Percentiles rank a stretch among this genome's conserved stretches.
Evolutionary conservation across 148 eudicot genomes (phyloP).

Genomic region (Camellia granthamiana): DNA sequence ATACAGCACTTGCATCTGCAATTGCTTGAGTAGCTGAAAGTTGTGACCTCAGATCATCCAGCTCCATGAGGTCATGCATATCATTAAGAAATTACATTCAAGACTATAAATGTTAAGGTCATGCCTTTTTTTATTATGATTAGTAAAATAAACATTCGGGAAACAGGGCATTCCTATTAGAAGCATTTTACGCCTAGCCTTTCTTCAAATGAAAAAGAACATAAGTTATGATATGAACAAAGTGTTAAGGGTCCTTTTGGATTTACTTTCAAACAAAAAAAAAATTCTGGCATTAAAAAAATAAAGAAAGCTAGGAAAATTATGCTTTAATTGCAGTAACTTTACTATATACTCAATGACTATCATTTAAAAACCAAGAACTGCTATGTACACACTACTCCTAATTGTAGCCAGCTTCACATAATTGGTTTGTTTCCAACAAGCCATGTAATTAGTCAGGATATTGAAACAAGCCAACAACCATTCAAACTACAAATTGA

Average conservation of each 20-base stretch:
- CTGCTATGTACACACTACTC: no score
- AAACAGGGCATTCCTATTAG: not conserved
- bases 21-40: conserved; percentile 63
- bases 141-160: not conserved
- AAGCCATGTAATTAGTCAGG: no score
- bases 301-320: not conserved
- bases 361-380: no score
- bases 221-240: not conserved
- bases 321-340: no score
- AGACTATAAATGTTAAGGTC: not conserved
- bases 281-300: no score
- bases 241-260: not conserved
- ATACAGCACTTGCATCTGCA: conserved; percentile 72
- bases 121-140: not conserved
- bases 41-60: conserved; percentile 66
- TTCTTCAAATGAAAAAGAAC: no score
- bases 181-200: not conserved
- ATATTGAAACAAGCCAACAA: not conserved
- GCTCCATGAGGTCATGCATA: conserved; percentile 57
- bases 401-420: no score
- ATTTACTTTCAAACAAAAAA: no score
- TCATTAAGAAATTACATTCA: not conserved
- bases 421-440: no score
- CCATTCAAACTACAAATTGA: conserved; percentile 30
- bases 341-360: no score